Percentiles rank a stretch among this genome's conserved stretches.
phyloP scores from a whole-genome alignment of 192 early-diverging fungal genomes.

The Coemansia sp. region DNA sequence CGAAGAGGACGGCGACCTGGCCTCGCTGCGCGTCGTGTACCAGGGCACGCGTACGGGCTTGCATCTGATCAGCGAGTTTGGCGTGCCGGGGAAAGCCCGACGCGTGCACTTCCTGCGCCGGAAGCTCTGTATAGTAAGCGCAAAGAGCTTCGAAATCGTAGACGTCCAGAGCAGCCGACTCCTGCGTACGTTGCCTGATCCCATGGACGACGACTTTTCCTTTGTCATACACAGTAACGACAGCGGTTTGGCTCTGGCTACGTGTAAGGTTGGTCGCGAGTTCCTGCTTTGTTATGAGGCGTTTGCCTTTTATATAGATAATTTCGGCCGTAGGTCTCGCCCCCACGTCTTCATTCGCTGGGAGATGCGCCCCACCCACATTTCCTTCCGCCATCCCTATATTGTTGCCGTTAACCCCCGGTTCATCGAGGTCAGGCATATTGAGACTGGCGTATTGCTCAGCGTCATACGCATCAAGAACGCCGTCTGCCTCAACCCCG shows the following conservation, averaged over 20 bases:
- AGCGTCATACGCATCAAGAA: conserved; percentile 37
- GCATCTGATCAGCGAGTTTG: conserved; percentile 47
- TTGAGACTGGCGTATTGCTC: conserved; percentile 69
- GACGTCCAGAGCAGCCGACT: conserved; percentile 55
- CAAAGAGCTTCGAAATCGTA: conserved; percentile 94
- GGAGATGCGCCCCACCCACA: conserved; percentile 78
- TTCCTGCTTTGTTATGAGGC: conserved; percentile 92
- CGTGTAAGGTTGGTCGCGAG: conserved; percentile 57
- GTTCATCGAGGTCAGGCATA: conserved; percentile 86
- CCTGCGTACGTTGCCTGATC: conserved; percentile 37
- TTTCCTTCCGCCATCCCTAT: conserved; percentile 78
- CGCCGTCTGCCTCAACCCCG: conserved; percentile 45
- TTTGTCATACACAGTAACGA: conserved; percentile 27
- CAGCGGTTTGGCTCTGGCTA: conserved; percentile 37
- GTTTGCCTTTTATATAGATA: conserved; percentile 91
- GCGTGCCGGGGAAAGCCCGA: conserved; percentile 59
- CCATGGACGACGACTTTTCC: conserved; percentile 52
- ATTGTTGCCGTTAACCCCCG: conserved; percentile 84
- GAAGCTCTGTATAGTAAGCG: conserved; percentile 84
- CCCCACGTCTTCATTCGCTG: conserved; percentile 79
- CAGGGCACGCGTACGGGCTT: conserved; percentile 22
- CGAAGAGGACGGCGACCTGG: no score
- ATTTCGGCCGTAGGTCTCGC: conserved; percentile 72
- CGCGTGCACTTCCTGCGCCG: conserved; percentile 79
- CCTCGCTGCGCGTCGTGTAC: conserved; percentile 45